These are phyloP conservation scores for Pythium oligandrum DNA, from an alignment of 352 stramenopile species.

Conservation along the genomic window DNA sequence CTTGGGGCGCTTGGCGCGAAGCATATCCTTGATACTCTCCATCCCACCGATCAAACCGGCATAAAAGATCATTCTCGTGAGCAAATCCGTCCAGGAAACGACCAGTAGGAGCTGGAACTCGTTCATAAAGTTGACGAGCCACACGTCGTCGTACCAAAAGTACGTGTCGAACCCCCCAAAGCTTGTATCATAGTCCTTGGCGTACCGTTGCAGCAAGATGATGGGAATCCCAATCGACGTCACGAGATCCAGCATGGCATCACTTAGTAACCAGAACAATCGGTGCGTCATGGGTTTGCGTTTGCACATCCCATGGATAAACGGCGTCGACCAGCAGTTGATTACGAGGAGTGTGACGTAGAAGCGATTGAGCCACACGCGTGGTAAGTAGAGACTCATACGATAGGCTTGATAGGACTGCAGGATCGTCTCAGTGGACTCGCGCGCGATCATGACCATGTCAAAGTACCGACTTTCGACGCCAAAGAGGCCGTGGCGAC, in stretches of 20 bases:
- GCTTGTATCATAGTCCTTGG: slow-evolving; percentile 3
- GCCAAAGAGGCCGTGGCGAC: slow-evolving; percentile 13
- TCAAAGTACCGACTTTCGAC: slow-evolving; percentile 21
- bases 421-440: slow-evolving; percentile 10
- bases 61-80: slow-evolving; percentile 30
- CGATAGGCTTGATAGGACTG: slow-evolving; percentile 18
- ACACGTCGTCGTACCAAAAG: slow-evolving; percentile 22
- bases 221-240: slow-evolving; percentile 14
- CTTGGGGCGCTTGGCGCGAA: not conserved
- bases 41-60: slow-evolving; percentile 25
- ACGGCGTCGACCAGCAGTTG: slow-evolving; percentile 16
- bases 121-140: slow-evolving; percentile 23
- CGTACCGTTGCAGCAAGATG: slow-evolving; percentile 9
- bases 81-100: slow-evolving; percentile 26
- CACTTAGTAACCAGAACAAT: slow-evolving; percentile 11
- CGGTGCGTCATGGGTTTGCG: slow-evolving; percentile 6
- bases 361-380: slow-evolving; percentile 10
- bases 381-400: slow-evolving; percentile 14
- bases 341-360: slow-evolving; percentile 10
- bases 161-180: not conserved
- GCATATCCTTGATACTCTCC: slow-evolving; percentile 26
- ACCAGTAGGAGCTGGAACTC: slow-evolving; percentile 28
- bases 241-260: slow-evolving; percentile 18
- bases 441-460: slow-evolving; percentile 8
- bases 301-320: not conserved